Conservation (phyloP, 352 stramenopile genomes). For the Salisapilia sapeloensis region DNA sequence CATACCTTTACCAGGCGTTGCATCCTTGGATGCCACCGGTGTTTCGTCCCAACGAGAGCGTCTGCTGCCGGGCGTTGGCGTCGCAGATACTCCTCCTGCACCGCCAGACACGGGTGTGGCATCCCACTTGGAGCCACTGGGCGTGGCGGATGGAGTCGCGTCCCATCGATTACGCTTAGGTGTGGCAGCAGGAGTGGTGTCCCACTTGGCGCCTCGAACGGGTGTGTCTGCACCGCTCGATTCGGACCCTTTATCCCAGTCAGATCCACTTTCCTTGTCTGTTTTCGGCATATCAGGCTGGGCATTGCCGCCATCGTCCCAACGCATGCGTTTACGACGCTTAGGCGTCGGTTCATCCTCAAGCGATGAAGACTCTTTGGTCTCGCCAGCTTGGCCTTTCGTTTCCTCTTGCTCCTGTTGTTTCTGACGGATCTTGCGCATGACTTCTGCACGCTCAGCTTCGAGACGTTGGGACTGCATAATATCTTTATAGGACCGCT, state of each 20-base stretch:
- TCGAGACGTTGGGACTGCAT: constrained; percentile 84
- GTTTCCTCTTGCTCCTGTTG: constrained; percentile 31
- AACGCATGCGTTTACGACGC: constrained; percentile 58
- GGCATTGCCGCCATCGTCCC: constrained; percentile 49
- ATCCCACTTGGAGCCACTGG: constrained; percentile 79
- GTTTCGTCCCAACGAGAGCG: constrained; percentile 95
- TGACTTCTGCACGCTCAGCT: constrained; percentile 70
- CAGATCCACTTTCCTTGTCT: constrained; percentile 36
- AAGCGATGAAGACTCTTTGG: constrained; percentile 4
- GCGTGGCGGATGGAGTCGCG: constrained; percentile 25
- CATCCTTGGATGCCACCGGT: constrained; percentile 42
- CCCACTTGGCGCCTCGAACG: constrained; percentile 81
- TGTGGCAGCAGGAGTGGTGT: constrained; percentile 26
- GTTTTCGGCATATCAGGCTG: constrained; percentile 22
- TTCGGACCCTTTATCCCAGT: too few species aligned
- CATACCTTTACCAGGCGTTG: constrained; percentile 26
- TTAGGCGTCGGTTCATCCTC: constrained; percentile 32
- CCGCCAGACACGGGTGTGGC: constrained; percentile 66
- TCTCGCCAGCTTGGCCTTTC: constrained; percentile 14
- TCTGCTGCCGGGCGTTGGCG: constrained; percentile 51
- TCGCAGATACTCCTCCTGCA: constrained; percentile 26
- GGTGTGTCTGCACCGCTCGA: too few species aligned
- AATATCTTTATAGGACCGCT: constrained; percentile 74
- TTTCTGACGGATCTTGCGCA: constrained; percentile 80
- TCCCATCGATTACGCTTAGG: constrained; percentile 72